phyloP scores from a whole-genome alignment of 2,329 filamentous ascomycete genomes.

The Zasmidium citrigriseum region DNA sequence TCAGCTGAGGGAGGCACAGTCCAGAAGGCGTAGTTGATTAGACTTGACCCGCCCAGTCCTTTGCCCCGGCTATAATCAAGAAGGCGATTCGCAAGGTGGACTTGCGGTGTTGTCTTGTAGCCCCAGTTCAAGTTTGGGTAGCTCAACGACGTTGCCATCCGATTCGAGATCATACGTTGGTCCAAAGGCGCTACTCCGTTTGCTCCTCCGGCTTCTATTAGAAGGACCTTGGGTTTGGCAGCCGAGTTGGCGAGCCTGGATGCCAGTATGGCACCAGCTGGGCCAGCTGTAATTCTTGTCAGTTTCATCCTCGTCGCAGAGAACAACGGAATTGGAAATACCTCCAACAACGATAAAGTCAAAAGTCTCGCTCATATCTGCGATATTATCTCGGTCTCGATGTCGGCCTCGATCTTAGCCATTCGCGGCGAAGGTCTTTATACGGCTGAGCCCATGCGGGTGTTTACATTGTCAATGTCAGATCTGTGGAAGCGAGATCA shows the following conservation, averaged over 20 bases:
- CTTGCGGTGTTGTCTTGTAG: conserved; percentile 46
- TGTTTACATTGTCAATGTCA: no score
- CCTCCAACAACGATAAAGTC: neutral
- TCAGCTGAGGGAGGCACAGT: conserved; percentile 59
- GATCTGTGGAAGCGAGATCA: no score
- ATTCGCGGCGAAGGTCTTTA: no score
- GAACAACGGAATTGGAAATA: neutral
- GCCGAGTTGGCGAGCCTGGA: conserved; percentile 51
- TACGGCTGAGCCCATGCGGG: no score
- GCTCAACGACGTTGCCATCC: conserved; percentile 31
- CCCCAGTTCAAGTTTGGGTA: conserved; percentile 50
- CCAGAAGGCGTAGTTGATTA: conserved; percentile 50
- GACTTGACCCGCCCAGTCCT: conserved; percentile 48
- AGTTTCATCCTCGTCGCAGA: neutral
- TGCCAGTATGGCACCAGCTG: conserved; percentile 60
- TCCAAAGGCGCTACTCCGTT: conserved; percentile 54
- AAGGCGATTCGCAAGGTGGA: conserved; percentile 34
- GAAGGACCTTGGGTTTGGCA: conserved; percentile 54
- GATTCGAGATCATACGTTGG: conserved; percentile 50
- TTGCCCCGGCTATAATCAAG: conserved; percentile 47
- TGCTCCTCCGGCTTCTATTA: conserved; percentile 61
- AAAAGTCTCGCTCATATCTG: neutral
- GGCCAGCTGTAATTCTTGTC: conserved; percentile 49
- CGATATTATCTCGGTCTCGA: no score
- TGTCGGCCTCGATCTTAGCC: no score